A percentile compares a stretch with the other conserved stretches of the same genome.
Evolutionary conservation across 2,329 filamentous ascomycete genomes (phyloP).

Genomic region (Epichloe baconii): DNA sequence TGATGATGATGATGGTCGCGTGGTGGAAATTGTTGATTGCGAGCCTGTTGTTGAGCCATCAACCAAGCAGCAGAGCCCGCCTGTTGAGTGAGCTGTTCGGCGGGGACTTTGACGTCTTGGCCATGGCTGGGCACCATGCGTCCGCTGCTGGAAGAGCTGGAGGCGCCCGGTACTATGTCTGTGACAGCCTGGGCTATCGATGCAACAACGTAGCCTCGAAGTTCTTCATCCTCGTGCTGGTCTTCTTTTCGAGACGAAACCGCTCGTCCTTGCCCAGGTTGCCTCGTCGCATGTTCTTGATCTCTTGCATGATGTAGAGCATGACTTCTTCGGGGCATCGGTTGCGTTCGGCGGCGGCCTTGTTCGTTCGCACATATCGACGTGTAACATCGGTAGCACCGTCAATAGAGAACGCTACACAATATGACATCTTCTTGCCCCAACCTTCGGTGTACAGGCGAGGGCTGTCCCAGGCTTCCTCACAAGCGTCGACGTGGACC

Average conservation of each 20-base stretch:
- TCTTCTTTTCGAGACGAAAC: constrained; percentile 70
- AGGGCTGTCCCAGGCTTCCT: constrained; percentile 91
- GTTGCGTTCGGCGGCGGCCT: constrained; percentile 61
- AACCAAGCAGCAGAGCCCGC: constrained; percentile 38
- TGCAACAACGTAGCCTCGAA: constrained; percentile 60
- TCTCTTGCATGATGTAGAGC: constrained; percentile 83
- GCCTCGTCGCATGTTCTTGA: constrained; percentile 67
- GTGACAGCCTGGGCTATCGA: constrained; percentile 63
- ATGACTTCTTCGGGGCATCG: constrained; percentile 81
- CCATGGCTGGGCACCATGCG: constrained; percentile 10
- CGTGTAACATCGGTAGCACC: constrained; percentile 56
- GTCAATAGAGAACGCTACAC: constrained; percentile 90
- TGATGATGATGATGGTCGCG: constrained; percentile 31
- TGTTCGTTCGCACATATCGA: constrained; percentile 57
- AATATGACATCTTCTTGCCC: constrained; percentile 95
- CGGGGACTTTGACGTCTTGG: constrained; percentile 48
- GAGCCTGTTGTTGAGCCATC: constrained; percentile 32
- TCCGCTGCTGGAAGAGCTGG: constrained; percentile 13
- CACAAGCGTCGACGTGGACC: constrained; percentile 93
- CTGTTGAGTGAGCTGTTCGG: constrained; percentile 43
- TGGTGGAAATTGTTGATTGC: constrained; percentile 27
- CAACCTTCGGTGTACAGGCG: constrained; percentile 87
- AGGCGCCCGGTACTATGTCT: constrained; percentile 44
- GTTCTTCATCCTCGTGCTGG: constrained; percentile 58
- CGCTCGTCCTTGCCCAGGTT: constrained; percentile 80